Percentiles rank a stretch among this genome's conserved stretches.
phyloP scores from a whole-genome alignment of 2,329 filamentous ascomycete species.

The Talaromyces rugulosus region DNA sequence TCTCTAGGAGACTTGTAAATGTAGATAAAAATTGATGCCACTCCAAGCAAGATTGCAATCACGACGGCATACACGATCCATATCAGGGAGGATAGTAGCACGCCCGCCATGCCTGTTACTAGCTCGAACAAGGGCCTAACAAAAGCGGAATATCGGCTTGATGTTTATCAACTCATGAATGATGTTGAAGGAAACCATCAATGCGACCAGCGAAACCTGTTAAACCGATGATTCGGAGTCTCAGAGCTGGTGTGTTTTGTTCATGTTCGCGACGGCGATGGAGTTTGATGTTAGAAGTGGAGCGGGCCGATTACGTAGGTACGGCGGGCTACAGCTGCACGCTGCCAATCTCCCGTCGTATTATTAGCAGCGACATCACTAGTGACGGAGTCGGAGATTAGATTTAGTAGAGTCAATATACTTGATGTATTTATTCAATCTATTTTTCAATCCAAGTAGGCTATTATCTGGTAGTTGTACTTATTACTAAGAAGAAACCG shows the following conservation, averaged over 20 bases:
- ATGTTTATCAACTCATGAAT: not conserved
- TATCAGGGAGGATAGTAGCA: slow-evolving; percentile 85
- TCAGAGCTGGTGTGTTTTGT: not conserved
- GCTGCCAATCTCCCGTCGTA: not conserved
- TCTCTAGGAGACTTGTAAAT: slow-evolving; percentile 88
- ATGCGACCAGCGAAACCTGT: not conserved
- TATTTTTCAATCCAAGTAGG: no score
- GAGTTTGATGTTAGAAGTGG: not conserved
- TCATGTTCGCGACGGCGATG: not conserved
- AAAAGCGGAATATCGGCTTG: not conserved
- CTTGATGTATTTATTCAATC: no score
- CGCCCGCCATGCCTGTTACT: slow-evolving; percentile 46
- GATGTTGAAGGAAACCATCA: not conserved
- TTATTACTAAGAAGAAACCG: no score
- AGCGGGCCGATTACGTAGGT: not conserved
- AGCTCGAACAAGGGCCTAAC: not conserved
- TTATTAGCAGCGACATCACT: not conserved
- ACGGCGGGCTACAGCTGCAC: no score
- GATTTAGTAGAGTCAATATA: no score
- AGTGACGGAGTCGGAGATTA: no score
- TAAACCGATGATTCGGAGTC: not conserved
- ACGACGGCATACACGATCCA: slow-evolving; percentile 91
- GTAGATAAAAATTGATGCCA: slow-evolving; percentile 81
- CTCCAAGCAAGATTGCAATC: slow-evolving; percentile 68
- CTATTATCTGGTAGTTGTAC: no score